Conservation (phyloP, 2,329 filamentous ascomycete species). For the Aspergillus sp. region DNA sequence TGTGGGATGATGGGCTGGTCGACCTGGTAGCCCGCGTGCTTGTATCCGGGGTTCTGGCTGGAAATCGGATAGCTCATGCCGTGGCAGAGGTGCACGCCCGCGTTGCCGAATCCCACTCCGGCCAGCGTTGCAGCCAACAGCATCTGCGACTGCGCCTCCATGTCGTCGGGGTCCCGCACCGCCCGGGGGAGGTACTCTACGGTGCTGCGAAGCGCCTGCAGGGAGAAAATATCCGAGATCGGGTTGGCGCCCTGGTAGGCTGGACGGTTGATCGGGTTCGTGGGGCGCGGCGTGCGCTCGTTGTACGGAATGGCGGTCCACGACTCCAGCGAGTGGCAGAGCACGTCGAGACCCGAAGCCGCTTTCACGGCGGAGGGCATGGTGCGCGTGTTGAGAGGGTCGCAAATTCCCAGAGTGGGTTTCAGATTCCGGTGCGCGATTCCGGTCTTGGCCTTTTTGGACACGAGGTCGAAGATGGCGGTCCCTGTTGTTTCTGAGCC, state of each 20-base stretch:
- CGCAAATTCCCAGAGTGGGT: conserved; percentile 85
- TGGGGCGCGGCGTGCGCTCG: conserved; percentile 77
- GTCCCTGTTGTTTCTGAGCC: conserved; percentile 96
- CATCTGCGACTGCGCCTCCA: conserved; percentile 94
- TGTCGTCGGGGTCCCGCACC: conserved; percentile 82
- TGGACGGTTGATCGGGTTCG: conserved; percentile 85
- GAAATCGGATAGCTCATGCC: conserved; percentile 98
- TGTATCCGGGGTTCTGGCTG: conserved; percentile 88
- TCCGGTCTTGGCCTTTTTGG: conserved; percentile 88
- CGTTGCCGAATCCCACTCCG: conserved; percentile 95
- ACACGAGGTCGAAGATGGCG: conserved; percentile 93
- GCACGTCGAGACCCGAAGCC: conserved; percentile 85
- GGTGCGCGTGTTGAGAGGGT: conserved; percentile 85
- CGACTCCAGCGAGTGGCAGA: conserved; percentile 92
- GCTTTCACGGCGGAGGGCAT: conserved; percentile 96
- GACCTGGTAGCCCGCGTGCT: conserved; percentile 82
- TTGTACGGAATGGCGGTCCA: conserved; percentile 97
- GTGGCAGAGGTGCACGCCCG: conserved; percentile 85
- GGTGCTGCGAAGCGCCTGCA: conserved; percentile 78
- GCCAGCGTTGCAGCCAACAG: conserved; percentile 89
- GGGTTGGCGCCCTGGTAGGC: conserved; percentile 98
- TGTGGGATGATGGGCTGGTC: conserved; percentile 82
- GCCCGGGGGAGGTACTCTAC: conserved; percentile 91
- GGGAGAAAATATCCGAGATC: conserved; percentile 94
- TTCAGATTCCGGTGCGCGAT: conserved; percentile 95